Conservation (phyloP, 2,329 filamentous ascomycete genomes). For the Botrytis fragariae region DNA sequence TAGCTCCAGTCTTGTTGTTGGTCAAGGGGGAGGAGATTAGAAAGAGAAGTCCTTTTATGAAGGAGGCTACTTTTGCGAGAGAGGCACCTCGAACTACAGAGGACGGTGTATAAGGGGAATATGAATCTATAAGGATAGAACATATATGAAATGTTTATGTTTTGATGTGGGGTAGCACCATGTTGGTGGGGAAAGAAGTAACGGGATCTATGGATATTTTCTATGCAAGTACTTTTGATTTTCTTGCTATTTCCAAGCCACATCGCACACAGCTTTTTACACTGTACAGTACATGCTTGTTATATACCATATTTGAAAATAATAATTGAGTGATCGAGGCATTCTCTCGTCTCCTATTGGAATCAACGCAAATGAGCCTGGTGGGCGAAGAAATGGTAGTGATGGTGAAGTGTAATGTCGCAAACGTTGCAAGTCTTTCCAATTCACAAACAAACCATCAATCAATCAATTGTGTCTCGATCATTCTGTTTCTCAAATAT, state of each 20-base stretch:
- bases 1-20: constrained; percentile 41
- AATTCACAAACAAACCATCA: background rate
- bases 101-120: background rate
- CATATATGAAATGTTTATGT: background rate
- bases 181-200: background rate
- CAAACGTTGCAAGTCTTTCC: too few species aligned
- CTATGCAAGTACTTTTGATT: background rate
- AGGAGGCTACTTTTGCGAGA: constrained; percentile 25
- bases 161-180: background rate
- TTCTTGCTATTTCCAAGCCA: background rate
- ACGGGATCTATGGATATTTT: background rate
- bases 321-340: background rate
- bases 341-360: background rate
- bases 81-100: background rate
- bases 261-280: background rate
- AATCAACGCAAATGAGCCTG: background rate
- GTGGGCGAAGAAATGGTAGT: background rate
- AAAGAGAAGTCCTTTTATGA: constrained; percentile 42
- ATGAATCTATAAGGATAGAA: too few species aligned
- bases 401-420: background rate
- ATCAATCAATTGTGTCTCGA: background rate
- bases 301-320: background rate
- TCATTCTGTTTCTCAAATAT: background rate
- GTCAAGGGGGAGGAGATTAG: constrained; percentile 44
- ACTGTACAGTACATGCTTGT: background rate